Base-by-base conservation (phyloP, 352 stramenopile species). In the Halophytophthora batemanensis region DNA sequence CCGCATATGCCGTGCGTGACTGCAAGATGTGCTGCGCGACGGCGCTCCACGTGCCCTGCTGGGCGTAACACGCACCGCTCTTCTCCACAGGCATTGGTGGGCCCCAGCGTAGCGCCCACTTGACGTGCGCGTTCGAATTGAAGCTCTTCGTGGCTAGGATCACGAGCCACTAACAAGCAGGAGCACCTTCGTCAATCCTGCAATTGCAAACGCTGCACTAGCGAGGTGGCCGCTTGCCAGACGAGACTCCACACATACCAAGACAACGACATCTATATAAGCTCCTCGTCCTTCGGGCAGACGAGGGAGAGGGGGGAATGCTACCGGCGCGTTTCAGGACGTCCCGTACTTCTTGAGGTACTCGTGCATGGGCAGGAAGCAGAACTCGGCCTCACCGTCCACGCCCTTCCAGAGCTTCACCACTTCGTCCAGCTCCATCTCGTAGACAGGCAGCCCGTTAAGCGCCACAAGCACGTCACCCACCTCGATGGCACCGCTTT, bases 401-500 rank as follows among this genome's bases (percentile, higher is more conserved):
- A 85, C 63, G 25, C 72, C 74, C 17, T 66, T 76, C 58, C 84
- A 76, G 36, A 93, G 69, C 55, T 89, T 89, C 33, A 72, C 80
- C 19, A 94, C 70, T 45, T 94, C 84, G 15, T 52, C 55, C 11
- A 92, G 62, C 29, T 85, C 76, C 77, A 90, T 91, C 45, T 91
- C 80, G 56, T 91, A 82, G 47, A 92, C 82, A 0, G 78, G 77
- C 17, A 92, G 56, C 7, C 84, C 84, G 40, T 94, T 94, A 25
- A 94, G 59, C 10, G 84, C 80, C 36, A 94, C 76, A 5, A 94
- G 65, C 6, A 94, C 84, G 50, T 91, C 74, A 8, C 82, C 80
- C 1, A 80, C 35, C 25, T 76, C 56, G 6, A 94, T 79, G 1
- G 62, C 67, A 11, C 74, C 59, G 39, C 79, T 88, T 48, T 79